A percentile compares a stretch with the other conserved stretches of the same genome.
These are phyloP conservation scores for Xylariales sp. DNA, from an alignment of 2,329 filamentous ascomycete genomes.

Conservation along the genomic window DNA sequence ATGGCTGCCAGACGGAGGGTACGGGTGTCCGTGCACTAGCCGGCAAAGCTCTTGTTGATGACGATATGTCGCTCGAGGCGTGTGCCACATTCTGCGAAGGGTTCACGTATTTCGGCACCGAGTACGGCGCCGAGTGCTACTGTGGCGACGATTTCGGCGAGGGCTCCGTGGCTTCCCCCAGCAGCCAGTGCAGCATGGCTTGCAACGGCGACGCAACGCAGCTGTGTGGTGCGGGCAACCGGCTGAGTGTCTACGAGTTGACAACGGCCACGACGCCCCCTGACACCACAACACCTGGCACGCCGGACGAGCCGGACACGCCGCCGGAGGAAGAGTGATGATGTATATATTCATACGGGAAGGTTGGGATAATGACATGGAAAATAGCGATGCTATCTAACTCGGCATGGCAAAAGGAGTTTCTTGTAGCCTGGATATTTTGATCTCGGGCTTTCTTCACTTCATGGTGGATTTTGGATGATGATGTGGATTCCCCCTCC, in stretches of 20 bases:
- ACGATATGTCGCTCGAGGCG: conserved; percentile 54
- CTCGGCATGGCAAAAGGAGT: conserved; percentile 23
- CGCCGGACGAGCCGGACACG: background rate
- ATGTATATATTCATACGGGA: background rate
- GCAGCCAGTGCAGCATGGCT: conserved; percentile 46
- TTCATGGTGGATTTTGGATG: conserved; percentile 15
- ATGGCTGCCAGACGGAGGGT: conserved; percentile 39
- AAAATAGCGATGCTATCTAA: background rate
- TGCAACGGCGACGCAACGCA: conserved; percentile 48
- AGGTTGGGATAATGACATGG: background rate
- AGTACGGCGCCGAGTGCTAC: conserved; percentile 52
- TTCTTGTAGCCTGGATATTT: conserved; percentile 3
- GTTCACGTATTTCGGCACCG: conserved; percentile 55
- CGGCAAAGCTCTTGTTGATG: conserved; percentile 35
- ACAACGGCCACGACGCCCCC: conserved; percentile 14
- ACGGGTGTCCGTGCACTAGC: conserved; percentile 28
- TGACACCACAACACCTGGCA: too few species aligned
- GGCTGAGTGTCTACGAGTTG: conserved; percentile 49
- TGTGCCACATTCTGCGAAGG: conserved; percentile 47
- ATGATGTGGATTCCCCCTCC: background rate
- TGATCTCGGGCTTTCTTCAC: conserved; percentile 13
- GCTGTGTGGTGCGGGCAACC: conserved; percentile 49
- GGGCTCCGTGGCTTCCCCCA: conserved; percentile 29
- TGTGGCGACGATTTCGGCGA: conserved; percentile 41
- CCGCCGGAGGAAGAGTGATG: conserved; percentile 13